Base-by-base conservation (phyloP, 495 filamentous ascomycete genomes). In the Apodospora peruviana region DNA sequence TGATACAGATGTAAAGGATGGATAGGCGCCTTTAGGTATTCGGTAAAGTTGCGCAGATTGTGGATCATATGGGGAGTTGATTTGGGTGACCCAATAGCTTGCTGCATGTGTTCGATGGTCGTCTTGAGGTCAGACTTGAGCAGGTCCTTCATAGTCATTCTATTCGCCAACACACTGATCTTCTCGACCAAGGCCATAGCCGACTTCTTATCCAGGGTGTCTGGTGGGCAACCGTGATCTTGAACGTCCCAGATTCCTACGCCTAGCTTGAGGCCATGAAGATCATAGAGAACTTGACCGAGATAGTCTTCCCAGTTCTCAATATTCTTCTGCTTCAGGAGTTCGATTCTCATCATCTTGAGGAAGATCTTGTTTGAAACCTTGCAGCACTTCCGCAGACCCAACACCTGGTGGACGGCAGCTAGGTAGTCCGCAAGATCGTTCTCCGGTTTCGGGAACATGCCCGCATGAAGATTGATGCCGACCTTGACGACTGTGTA, bases 61-160 rank as follows among this genome's bases (percentile, higher is more conserved):
- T 86, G 81, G 14, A 75, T 66, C 58, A 91, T 80, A 44, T 85
- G 81, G 4, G 83, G 76, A 1, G 78, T 82, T 8, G 81, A 72
- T 55, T 88, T 93, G 34, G 69, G 66, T 16, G 67, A 70, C 3
- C 77, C 77, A 43, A 79, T 75, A 9, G 76, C 75, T 29, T 77
- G 71, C 23, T 95, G 90, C 71, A 96, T 86, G 56, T 88, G 90
- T 40, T 97, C 93, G 48, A 99, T 88, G 1, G 88, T 86, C 2
- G 72, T 78, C 55, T 90, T 90, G 39, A 96, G 73, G 42, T 96
- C 90, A 4, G 86, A 88, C 64, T 94, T 97, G 7, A 88, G 79
- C 22, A 99, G 62, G 57, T 97, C 94, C 50, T 90, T 94, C 73
- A 94, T 87, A 47, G 86, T 86, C 73, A 96, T 84, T 46, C 85